Percentiles rank a stretch among this genome's conserved stretches.
phyloP scores from a whole-genome alignment of 1,284 basidiomycete species.

The Tilletia indica region DNA sequence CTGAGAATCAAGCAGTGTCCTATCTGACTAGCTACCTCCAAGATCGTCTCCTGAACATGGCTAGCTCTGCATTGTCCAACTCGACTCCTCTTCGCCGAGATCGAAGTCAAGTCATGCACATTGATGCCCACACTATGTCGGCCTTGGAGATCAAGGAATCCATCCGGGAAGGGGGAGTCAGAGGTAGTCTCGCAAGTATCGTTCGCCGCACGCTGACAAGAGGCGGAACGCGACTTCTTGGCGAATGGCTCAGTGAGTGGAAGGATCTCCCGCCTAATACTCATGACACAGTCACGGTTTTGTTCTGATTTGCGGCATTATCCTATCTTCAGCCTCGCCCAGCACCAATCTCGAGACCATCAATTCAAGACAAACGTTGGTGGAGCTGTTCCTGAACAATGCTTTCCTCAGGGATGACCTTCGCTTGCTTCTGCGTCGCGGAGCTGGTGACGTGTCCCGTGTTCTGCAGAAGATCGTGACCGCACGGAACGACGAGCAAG shows the following conservation, averaged over 20 bases:
- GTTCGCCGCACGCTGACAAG: slow-evolving; percentile 49
- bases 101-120: slow-evolving; percentile 36
- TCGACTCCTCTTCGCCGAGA: not conserved
- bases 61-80: not conserved
- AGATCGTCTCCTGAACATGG: slow-evolving; percentile 38
- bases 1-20: slow-evolving; percentile 30
- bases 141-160: slow-evolving; percentile 47
- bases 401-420: slow-evolving; percentile 42
- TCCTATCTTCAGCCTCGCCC: slow-evolving; percentile 26
- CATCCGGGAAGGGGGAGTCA: slow-evolving; percentile 32
- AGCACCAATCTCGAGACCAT: slow-evolving; percentile 40
- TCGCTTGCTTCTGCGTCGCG: slow-evolving; percentile 27
- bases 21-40: slow-evolving; percentile 44
- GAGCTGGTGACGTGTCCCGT: slow-evolving; percentile 45
- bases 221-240: slow-evolving; percentile 46
- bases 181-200: slow-evolving; percentile 44
- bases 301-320: not conserved
- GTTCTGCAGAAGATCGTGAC: slow-evolving; percentile 47
- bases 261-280: not conserved
- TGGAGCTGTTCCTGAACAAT: slow-evolving; percentile 34
- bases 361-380: slow-evolving; percentile 36
- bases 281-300: too few relatives aligned
- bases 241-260: slow-evolving; percentile 43
- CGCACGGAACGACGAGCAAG: slow-evolving; percentile 47
- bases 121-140: slow-evolving; percentile 50